phyloP scores from a whole-genome alignment of 192 early-diverging fungal species.

The Gigaspora rosea region DNA sequence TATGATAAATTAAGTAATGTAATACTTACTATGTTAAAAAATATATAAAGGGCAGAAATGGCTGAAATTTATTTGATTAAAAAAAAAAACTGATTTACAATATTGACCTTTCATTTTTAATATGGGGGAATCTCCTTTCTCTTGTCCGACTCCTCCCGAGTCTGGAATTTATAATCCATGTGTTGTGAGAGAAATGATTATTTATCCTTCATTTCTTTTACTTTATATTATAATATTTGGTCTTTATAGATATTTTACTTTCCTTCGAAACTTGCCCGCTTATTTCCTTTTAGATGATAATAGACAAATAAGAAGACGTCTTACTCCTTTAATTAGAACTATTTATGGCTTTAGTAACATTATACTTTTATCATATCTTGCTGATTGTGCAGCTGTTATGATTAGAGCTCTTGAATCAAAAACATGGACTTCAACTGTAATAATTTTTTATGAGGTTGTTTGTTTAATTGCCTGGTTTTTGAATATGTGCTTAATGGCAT shows the following conservation, averaged over 20 bases:
- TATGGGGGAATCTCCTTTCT: too few species aligned
- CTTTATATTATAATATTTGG: conserved; percentile 13
- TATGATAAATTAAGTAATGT: too few species aligned
- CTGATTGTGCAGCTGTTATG: conserved; percentile 3
- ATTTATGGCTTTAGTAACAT: not conserved
- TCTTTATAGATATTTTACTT: not conserved
- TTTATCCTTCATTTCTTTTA: not conserved
- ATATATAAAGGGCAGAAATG: too few species aligned
- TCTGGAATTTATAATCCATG: too few species aligned
- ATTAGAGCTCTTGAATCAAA: conserved; percentile 8
- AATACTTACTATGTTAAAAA: too few species aligned
- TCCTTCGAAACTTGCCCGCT: not conserved
- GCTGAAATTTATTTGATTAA: too few species aligned
- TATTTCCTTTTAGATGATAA: too few species aligned
- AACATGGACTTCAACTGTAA: conserved; percentile 43
- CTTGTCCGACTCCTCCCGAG: too few species aligned
- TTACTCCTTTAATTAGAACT: not conserved
- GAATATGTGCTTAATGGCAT: conserved; percentile 37
- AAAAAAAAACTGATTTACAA: too few species aligned
- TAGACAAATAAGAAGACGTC: not conserved
- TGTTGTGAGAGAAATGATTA: too few species aligned
- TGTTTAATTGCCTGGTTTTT: conserved; percentile 45
- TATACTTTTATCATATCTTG: not conserved
- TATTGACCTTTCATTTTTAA: too few species aligned
- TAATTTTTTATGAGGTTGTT: conserved; percentile 45